A percentile compares a stretch with the other conserved stretches of the same genome.
These are phyloP conservation scores for Effrenium voratum DNA, from an alignment of 73 alveolate genomes.

Conservation along the genomic window DNA sequence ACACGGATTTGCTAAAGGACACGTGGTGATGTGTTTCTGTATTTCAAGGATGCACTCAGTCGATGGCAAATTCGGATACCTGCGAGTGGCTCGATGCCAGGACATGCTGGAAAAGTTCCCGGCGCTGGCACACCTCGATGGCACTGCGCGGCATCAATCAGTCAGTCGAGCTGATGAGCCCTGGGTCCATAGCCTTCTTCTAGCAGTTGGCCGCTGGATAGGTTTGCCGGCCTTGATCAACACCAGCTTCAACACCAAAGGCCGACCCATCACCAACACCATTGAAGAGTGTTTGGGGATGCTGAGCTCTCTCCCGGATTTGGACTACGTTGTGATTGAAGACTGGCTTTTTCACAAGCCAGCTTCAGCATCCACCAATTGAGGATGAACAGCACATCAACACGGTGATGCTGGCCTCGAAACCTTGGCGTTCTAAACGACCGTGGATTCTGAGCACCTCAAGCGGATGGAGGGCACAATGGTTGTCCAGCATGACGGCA, in stretches of 20 bases:
- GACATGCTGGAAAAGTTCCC: slow-evolving; percentile 14
- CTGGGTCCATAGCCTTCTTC: neutral
- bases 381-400: too few species aligned
- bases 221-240: slow-evolving; percentile 38
- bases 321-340: slow-evolving; percentile 65
- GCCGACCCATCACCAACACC: slow-evolving; percentile 62
- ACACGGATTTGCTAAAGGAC: too few species aligned
- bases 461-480: too few species aligned
- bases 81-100: too few species aligned
- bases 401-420: too few species aligned
- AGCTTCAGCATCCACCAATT: too few species aligned
- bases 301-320: slow-evolving; percentile 51
- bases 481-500: too few species aligned
- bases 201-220: neutral
- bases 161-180: slow-evolving; percentile 28
- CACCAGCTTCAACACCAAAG: slow-evolving; percentile 48
- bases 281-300: slow-evolving; percentile 51
- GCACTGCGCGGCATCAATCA: slow-evolving; percentile 44
- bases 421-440: too few species aligned
- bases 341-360: slow-evolving; percentile 71
- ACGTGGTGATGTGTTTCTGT: too few species aligned
- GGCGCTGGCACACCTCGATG: slow-evolving; percentile 30
- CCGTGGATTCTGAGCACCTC: too few species aligned
- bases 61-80: too few species aligned
- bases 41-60: too few species aligned